Conservation (phyloP, 225 moss, liverwort and hornwort genomes). For the Marchantia paleacea region DNA sequence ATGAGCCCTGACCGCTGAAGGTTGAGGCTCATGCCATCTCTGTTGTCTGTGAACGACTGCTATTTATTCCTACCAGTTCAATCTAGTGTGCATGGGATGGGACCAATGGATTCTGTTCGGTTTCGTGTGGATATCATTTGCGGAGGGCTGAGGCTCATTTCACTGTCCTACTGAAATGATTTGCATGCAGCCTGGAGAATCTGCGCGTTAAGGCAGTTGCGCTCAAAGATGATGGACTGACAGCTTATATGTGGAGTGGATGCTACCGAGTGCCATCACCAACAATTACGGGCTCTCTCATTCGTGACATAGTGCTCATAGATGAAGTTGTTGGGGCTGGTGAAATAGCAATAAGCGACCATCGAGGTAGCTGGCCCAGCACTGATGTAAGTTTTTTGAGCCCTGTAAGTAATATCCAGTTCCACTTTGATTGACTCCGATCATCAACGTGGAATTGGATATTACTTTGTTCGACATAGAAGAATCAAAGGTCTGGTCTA, state of each 20-base stretch:
- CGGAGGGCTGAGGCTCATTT: not conserved
- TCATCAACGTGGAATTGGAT: too few relatives aligned
- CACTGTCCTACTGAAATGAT: not conserved
- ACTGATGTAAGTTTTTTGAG: constrained; percentile 45
- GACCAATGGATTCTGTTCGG: too few relatives aligned
- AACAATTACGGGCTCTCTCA: constrained; percentile 79
- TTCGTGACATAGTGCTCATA: constrained; percentile 80
- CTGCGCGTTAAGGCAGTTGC: constrained; percentile 70
- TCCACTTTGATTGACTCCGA: too few relatives aligned
- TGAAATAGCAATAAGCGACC: constrained; percentile 92
- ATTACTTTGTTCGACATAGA: too few relatives aligned
- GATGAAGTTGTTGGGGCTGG: constrained; percentile 85
- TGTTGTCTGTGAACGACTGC: too few relatives aligned
- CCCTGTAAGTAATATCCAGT: too few relatives aligned
- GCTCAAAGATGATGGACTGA: constrained; percentile 63
- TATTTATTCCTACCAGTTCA: too few relatives aligned
- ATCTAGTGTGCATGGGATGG: too few relatives aligned
- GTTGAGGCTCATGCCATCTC: too few relatives aligned
- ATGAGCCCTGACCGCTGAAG: too few relatives aligned
- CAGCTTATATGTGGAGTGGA: constrained; percentile 92
- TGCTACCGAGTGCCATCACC: constrained; percentile 88
- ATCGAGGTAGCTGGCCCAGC: constrained; percentile 86
- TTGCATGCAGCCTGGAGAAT: constrained; percentile 69
- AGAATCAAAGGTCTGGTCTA: too few relatives aligned
- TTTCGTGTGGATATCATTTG: not conserved